These are phyloP conservation scores for Colletotrichum destructivum DNA, from an alignment of 2,329 filamentous ascomycete genomes.

Conservation along the genomic window DNA sequence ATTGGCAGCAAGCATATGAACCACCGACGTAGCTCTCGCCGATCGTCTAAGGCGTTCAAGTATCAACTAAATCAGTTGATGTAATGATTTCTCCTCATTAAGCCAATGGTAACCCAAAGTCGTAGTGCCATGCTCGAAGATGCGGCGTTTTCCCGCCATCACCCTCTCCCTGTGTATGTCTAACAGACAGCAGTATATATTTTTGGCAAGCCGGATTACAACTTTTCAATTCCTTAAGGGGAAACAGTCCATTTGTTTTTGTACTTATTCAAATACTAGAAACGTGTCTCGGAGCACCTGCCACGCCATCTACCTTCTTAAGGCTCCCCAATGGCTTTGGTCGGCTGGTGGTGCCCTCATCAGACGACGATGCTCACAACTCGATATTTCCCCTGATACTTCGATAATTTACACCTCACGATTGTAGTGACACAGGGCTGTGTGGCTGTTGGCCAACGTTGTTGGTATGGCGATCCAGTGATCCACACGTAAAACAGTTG, in stretches of 20 bases:
- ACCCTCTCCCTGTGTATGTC: not conserved
- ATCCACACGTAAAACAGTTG: no score
- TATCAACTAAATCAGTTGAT: not conserved
- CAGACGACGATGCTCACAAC: not conserved
- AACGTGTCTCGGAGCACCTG: not conserved
- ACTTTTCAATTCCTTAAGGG: not conserved
- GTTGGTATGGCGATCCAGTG: no score
- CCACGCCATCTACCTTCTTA: not conserved
- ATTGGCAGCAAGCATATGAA: not conserved
- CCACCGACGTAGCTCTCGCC: not conserved
- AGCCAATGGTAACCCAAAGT: no score
- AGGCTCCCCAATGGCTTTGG: not conserved
- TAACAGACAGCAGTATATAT: not conserved
- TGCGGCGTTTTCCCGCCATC: not conserved
- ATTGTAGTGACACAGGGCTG: not conserved
- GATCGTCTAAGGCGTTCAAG: not conserved
- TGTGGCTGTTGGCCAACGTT: no score
- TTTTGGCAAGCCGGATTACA: no score
- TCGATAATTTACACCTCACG: no score
- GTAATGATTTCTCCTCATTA: not conserved
- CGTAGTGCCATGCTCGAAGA: not conserved
- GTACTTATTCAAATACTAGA: not conserved
- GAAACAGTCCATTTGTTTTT: not conserved
- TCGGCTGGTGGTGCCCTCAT: not conserved
- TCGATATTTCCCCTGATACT: not conserved